These are phyloP conservation scores for Mortierella sp. DNA, from an alignment of 371 early-diverging fungal species.

Conservation along the genomic window DNA sequence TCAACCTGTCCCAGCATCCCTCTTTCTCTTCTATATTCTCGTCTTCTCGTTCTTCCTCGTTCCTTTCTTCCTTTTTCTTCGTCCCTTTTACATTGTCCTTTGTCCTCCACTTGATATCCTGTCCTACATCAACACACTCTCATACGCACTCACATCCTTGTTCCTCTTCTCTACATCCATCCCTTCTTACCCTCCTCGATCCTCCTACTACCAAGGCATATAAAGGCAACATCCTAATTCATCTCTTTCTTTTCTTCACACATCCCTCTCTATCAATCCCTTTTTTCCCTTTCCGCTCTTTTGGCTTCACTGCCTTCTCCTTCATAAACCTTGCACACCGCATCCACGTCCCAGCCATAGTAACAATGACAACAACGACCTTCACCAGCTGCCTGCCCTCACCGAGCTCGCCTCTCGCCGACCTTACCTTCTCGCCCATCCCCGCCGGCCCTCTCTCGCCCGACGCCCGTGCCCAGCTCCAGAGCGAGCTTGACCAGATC, in stretches of 20 bases:
- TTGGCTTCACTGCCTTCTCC: neutral
- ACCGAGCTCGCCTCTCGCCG: slow-evolving; percentile 27
- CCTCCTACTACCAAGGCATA: neutral
- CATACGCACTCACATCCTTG: neutral
- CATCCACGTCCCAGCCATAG: slow-evolving; percentile 13
- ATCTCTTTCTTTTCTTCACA: neutral
- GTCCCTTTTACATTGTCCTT: neutral
- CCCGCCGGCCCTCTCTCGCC: slow-evolving; percentile 38
- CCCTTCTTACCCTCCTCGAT: neutral
- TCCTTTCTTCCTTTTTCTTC: neutral
- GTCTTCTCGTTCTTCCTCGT: neutral
- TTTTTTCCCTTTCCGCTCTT: neutral
- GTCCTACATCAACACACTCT: neutral
- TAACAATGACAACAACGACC: slow-evolving; percentile 41
- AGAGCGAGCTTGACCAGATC: slow-evolving; percentile 40
- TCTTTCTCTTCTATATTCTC: neutral
- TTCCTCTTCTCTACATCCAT: neutral
- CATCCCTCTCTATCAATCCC: neutral
- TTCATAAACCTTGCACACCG: neutral
- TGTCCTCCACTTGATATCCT: neutral
- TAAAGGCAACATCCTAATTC: neutral
- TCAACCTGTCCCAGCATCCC: slow-evolving; percentile 8
- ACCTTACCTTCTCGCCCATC: slow-evolving; percentile 31
- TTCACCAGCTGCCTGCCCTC: slow-evolving; percentile 45
- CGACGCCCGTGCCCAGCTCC: slow-evolving; percentile 37